A percentile compares a stretch with the other conserved stretches of the same genome.
Conservation (phyloP, 2,329 filamentous ascomycete genomes). For the Microdochium paspali region DNA sequence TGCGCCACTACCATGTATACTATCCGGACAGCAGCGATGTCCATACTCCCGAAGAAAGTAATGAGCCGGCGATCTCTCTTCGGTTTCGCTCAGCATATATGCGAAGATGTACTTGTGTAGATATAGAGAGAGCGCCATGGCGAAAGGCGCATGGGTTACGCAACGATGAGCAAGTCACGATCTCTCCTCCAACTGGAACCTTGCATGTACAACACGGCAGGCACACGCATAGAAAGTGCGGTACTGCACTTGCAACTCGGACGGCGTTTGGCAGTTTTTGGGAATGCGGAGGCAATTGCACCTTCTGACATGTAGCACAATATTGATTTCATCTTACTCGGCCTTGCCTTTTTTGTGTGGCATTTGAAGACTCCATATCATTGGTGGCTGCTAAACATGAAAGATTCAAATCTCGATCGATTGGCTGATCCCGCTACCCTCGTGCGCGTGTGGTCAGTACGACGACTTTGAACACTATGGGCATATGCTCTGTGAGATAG, state of each 20-base stretch:
- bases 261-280: slow-evolving; percentile 20
- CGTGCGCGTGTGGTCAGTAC: no score
- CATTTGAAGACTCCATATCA: no score
- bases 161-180: slow-evolving; percentile 27
- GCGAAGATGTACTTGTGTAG: background rate
- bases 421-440: no score
- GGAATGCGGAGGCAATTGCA: slow-evolving; percentile 15
- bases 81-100: background rate
- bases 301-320: slow-evolving; percentile 9
- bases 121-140: background rate
- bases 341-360: no score
- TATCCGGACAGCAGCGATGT: slow-evolving; percentile 2
- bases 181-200: slow-evolving; percentile 42
- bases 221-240: slow-evolving; percentile 35
- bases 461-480: no score
- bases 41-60: background rate
- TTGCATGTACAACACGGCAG: slow-evolving; percentile 38
- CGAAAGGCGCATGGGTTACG: background rate
- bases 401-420: no score
- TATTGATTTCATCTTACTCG: slow-evolving; percentile 2
- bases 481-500: no score
- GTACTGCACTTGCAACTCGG: slow-evolving; percentile 17
- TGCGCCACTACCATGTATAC: slow-evolving; percentile 1
- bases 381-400: no score
- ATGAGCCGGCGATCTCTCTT: background rate